Conservation (phyloP, 1,284 basidiomycete species). For the Trametes versicolor region DNA sequence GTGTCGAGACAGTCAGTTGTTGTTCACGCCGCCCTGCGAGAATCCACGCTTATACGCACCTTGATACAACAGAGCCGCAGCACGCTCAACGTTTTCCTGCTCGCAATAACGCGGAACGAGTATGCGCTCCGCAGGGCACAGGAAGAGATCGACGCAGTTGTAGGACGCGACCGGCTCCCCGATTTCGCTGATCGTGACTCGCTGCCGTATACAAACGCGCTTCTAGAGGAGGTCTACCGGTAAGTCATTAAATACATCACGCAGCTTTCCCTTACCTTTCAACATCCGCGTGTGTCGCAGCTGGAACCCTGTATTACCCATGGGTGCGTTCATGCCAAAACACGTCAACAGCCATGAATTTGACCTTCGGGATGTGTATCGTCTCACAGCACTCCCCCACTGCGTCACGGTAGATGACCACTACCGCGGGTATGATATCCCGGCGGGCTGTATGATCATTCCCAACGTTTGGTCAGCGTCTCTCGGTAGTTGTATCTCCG, state of each 20-base stretch:
- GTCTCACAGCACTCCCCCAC: not conserved
- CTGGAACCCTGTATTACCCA: not conserved
- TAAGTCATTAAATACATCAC: constrained; percentile 26
- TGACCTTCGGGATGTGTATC: not conserved
- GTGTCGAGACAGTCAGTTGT: not conserved
- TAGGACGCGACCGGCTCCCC: constrained; percentile 31
- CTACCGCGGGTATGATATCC: not conserved
- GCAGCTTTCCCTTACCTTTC: not conserved
- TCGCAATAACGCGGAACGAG: not conserved
- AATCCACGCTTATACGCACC: not conserved
- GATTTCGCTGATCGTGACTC: constrained; percentile 30
- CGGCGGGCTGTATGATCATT: not conserved
- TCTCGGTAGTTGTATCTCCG: no score
- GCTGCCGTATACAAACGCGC: constrained; percentile 51
- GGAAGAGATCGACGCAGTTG: constrained; percentile 21
- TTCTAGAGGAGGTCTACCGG: constrained; percentile 59
- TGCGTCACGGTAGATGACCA: not conserved
- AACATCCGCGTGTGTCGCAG: not conserved
- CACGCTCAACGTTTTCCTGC: not conserved
- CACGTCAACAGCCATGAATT: no score
- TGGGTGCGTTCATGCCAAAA: not conserved
- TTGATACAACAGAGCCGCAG: not conserved
- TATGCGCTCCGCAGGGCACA: not conserved
- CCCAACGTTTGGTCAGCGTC: not conserved
- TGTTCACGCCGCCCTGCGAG: not conserved